Evolutionary conservation across 805 yeast genomes (phyloP).

Genomic region (Teunomyces cretensis): DNA sequence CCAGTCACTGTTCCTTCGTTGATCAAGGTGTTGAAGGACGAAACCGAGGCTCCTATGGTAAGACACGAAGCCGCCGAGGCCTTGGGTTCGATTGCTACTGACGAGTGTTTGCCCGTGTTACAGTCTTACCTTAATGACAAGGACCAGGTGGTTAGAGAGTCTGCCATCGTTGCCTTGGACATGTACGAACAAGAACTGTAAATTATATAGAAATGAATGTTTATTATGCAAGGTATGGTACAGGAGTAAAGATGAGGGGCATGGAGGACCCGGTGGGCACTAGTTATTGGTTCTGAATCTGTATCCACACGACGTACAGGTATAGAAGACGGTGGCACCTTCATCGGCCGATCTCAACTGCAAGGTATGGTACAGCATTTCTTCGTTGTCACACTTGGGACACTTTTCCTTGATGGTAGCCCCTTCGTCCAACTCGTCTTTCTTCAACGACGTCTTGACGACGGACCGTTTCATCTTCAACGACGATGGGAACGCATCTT

Average conservation of each 20-base stretch:
- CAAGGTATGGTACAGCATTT: conserved; percentile 95
- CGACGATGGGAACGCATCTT: conserved; percentile 91
- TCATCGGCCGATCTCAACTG: conserved; percentile 98
- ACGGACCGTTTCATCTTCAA: conserved; percentile 80
- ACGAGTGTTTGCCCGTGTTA: conserved; percentile 88
- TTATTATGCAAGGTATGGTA: conserved; percentile 55
- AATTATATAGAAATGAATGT: conserved; percentile 59
- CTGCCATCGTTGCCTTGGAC: conserved; percentile 95
- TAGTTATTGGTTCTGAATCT: conserved; percentile 91
- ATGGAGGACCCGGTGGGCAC: background rate
- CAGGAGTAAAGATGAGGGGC: background rate
- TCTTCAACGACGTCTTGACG: conserved; percentile 80
- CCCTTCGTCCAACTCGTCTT: conserved; percentile 84
- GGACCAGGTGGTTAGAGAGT: conserved; percentile 90
- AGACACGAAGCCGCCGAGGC: conserved; percentile 99
- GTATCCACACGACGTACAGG: conserved; percentile 91
- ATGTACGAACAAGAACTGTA: conserved; percentile 89
- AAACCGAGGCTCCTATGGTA: conserved; percentile 93
- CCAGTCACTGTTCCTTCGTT: conserved; percentile 90
- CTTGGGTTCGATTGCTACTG: conserved; percentile 93
- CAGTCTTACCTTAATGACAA: conserved; percentile 74
- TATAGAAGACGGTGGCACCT: conserved; percentile 98
- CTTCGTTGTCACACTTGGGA: conserved; percentile 98
- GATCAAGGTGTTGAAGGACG: conserved; percentile 74
- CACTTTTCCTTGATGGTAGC: conserved; percentile 97